Evolutionary conservation across 2,329 filamentous ascomycete species (phyloP).

Genomic region (Colletotrichum coccodes): DNA sequence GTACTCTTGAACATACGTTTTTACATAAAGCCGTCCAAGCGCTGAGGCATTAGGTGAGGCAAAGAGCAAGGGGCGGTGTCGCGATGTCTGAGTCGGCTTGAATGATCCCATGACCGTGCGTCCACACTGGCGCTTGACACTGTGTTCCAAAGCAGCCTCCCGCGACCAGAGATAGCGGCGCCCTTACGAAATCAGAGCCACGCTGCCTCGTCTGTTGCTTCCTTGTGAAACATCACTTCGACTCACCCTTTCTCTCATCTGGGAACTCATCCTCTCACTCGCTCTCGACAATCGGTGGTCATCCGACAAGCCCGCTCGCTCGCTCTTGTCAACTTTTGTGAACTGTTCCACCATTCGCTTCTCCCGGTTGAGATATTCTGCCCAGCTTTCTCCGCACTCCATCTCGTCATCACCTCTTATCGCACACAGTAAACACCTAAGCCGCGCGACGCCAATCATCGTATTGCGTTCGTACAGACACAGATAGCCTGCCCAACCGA

Average conservation of each 20-base stretch:
- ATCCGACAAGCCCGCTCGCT: neutral
- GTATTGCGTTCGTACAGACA: neutral
- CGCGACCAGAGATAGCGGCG: neutral
- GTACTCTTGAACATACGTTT: neutral
- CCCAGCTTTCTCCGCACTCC: constrained; percentile 20
- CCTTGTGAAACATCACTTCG: constrained; percentile 8
- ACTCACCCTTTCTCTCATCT: neutral
- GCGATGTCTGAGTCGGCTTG: neutral
- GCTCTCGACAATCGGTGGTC: neutral
- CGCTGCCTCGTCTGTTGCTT: neutral
- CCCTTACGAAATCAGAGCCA: neutral
- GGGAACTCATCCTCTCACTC: neutral
- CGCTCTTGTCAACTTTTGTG: neutral
- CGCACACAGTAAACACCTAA: constrained; percentile 23
- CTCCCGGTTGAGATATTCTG: neutral
- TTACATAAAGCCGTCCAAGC: neutral
- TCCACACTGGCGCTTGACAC: neutral
- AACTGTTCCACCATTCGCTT: neutral
- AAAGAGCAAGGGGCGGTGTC: neutral
- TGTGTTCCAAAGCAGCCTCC: neutral
- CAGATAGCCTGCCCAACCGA: neutral
- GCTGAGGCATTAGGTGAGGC: neutral
- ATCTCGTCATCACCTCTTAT: constrained; percentile 1
- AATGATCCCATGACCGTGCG: neutral
- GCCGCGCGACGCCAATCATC: constrained; percentile 25